Percentiles rank a stretch among this genome's conserved stretches.
Evolutionary conservation across 768 basidiomycete species (phyloP).

Genomic region (Xanthoconium purpureum): DNA sequence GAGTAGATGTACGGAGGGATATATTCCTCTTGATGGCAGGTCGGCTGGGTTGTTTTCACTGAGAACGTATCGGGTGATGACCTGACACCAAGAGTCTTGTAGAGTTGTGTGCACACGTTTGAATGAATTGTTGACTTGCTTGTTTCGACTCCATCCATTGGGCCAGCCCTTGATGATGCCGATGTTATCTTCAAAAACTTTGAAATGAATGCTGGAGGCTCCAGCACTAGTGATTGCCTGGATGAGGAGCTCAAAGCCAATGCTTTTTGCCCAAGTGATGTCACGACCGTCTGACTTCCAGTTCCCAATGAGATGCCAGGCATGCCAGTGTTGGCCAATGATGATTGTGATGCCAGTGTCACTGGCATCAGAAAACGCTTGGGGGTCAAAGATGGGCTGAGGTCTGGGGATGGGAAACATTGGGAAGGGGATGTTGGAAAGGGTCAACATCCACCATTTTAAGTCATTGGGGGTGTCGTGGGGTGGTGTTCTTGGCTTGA

Average conservation of each 20-base stretch:
- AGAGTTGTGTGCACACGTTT: not conserved
- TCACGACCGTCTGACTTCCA: conserved; percentile 33
- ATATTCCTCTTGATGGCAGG: not conserved
- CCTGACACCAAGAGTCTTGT: not conserved
- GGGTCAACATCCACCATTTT: not conserved
- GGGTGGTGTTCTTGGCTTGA: not conserved
- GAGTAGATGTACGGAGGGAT: not conserved
- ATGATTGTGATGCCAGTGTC: not conserved
- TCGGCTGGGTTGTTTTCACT: not conserved
- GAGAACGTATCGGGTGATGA: not conserved
- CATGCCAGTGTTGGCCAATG: conserved; percentile 24
- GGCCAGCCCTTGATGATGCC: not conserved
- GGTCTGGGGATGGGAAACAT: not conserved
- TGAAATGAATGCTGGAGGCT: not conserved
- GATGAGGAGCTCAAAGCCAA: not conserved
- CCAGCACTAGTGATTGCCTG: not conserved
- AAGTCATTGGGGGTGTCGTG: not conserved
- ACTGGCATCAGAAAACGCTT: conserved; percentile 42
- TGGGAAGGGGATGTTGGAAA: not conserved
- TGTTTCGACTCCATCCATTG: not conserved
- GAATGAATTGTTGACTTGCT: not conserved
- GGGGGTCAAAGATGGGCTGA: not conserved
- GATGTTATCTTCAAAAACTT: conserved; percentile 12
- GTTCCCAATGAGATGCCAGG: conserved; percentile 32
- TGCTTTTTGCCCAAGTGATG: conserved; percentile 41